Conservation (phyloP, 2,329 filamentous ascomycete genomes). For the Talaromyces sp. region DNA sequence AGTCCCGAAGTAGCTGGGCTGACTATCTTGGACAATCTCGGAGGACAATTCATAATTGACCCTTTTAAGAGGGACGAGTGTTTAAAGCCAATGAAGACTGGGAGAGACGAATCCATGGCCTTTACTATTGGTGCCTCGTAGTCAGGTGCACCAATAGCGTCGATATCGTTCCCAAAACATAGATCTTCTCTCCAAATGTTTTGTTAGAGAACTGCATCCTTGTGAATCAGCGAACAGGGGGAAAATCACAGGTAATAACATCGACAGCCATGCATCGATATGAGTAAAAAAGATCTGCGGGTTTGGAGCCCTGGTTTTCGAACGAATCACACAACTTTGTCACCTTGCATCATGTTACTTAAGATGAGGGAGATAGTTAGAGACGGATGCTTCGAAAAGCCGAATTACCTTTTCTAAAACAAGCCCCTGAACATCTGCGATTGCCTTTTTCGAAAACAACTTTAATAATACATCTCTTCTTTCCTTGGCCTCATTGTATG, state of each 20-base stretch:
- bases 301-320: slow-evolving; percentile 11
- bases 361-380: neutral
- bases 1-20: slow-evolving; percentile 34
- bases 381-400: neutral
- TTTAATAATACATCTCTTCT: slow-evolving; percentile 16
- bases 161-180: slow-evolving; percentile 20
- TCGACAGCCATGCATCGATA: slow-evolving; percentile 21
- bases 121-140: slow-evolving; percentile 19
- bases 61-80: slow-evolving; percentile 28
- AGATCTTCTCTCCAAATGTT: slow-evolving; percentile 5
- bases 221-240: neutral
- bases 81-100: slow-evolving; percentile 18
- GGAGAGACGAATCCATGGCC: slow-evolving; percentile 19
- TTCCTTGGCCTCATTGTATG: slow-evolving; percentile 19
- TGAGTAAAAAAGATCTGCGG: slow-evolving; percentile 16
- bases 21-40: slow-evolving; percentile 30
- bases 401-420: slow-evolving; percentile 16
- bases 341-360: slow-evolving; percentile 6
- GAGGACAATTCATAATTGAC: slow-evolving; percentile 34
- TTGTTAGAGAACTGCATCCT: neutral
- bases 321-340: slow-evolving; percentile 13
- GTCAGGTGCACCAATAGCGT: slow-evolving; percentile 18
- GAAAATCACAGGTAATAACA: slow-evolving; percentile 15
- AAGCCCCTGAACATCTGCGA: slow-evolving; percentile 15
- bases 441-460: slow-evolving; percentile 17